A percentile compares a stretch with the other conserved stretches of the same genome.
phyloP scores from a whole-genome alignment of 306 rosid species.

The Malus fusca region DNA sequence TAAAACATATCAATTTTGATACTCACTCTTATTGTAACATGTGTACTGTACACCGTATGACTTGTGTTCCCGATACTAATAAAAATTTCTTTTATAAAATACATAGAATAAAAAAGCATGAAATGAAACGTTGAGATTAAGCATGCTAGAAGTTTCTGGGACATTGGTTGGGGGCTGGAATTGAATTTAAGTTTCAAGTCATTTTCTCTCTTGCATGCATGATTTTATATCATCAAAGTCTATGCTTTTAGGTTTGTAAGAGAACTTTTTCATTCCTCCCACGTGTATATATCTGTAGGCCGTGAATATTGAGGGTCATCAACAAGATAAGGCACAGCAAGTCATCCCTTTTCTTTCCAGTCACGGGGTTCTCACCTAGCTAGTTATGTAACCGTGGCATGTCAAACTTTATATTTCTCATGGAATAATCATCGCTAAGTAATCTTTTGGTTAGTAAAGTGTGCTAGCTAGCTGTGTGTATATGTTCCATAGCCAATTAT shows the following conservation, averaged over 20 bases:
- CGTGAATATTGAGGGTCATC: constrained; percentile 28
- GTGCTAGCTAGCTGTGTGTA: neutral
- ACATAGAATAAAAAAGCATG: neutral
- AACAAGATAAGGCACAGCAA: constrained; percentile 19
- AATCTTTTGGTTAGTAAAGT: neutral
- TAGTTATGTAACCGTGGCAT: neutral
- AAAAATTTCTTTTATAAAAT: too few species aligned
- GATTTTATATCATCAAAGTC: neutral
- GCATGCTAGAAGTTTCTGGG: neutral
- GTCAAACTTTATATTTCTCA: neutral
- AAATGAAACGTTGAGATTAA: neutral
- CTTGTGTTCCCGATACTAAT: too few species aligned
- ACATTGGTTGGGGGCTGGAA: neutral
- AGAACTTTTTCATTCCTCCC: constrained; percentile 58
- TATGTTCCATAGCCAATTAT: neutral
- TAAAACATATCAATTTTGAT: too few species aligned
- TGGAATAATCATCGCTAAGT: neutral
- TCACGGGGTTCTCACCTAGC: constrained; percentile 49
- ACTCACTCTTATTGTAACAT: too few species aligned
- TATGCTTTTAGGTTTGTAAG: constrained; percentile 23
- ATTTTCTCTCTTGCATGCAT: neutral
- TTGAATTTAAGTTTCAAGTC: neutral
- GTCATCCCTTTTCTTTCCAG: neutral
- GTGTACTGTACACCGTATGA: neutral
- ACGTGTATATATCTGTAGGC: constrained; percentile 40